Conservation (phyloP, 371 early-diverging fungal species). For the Mucor racemosus region DNA sequence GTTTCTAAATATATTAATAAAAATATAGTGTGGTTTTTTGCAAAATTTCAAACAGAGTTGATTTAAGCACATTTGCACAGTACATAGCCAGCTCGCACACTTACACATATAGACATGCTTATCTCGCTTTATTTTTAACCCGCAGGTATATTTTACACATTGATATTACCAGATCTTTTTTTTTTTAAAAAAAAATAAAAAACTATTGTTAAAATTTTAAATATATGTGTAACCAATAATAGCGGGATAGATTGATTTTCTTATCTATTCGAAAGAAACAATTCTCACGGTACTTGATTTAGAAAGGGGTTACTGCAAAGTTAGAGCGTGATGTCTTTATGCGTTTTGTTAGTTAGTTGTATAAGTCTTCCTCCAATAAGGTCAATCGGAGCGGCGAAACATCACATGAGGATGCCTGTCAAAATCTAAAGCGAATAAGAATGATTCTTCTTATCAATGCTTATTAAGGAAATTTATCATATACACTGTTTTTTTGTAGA, state of each 20-base stretch:
- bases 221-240: slow-evolving; percentile 7
- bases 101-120: too few species aligned
- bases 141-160: background rate
- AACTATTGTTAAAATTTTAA: slow-evolving; percentile 6
- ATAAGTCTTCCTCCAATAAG: slow-evolving; percentile 4
- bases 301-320: slow-evolving; percentile 3
- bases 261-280: slow-evolving; percentile 8
- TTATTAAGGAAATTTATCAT: slow-evolving; percentile 10
- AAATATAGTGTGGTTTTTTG: too few species aligned
- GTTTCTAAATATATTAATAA: background rate
- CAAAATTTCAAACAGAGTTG: background rate
- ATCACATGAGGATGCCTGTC: slow-evolving; percentile 29
- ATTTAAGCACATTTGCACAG: too few species aligned
- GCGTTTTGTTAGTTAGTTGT: background rate
- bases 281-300: slow-evolving; percentile 21
- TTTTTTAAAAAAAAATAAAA: slow-evolving; percentile 2
- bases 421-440: slow-evolving; percentile 37
- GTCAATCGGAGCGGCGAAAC: background rate
- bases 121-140: too few species aligned
- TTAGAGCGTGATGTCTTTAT: slow-evolving; percentile 13
- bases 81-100: too few species aligned
- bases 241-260: slow-evolving; percentile 1
- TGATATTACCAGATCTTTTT: background rate
- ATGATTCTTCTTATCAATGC: slow-evolving; percentile 30
- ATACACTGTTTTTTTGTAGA: background rate